phyloP scores from a whole-genome alignment of 306 rosid genomes.

The Trifolium pratense region DNA sequence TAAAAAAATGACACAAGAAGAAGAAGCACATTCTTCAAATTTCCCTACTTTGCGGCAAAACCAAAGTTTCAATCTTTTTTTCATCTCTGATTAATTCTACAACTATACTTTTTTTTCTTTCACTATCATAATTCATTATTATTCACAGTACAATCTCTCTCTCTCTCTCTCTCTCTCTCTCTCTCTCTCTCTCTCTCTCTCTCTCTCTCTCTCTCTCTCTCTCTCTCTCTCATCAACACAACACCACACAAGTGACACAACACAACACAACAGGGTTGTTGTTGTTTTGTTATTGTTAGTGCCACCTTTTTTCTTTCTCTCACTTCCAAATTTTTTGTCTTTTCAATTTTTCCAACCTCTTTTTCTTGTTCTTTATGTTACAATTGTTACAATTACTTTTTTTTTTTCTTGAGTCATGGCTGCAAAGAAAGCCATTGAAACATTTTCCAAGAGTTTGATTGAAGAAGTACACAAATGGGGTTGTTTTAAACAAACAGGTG shows the following conservation, averaged over 20 bases:
- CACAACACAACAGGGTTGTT: not conserved
- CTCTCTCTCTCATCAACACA: not conserved
- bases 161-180: constrained; percentile 1
- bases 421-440: constrained; percentile 63
- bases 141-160: not conserved
- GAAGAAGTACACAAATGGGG: constrained; percentile 89
- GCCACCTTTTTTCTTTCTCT: not conserved
- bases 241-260: too few species aligned
- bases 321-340: not conserved
- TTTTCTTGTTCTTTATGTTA: not conserved
- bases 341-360: not conserved
- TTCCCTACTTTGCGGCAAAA: not conserved
- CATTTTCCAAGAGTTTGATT: constrained; percentile 64
- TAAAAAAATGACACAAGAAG: not conserved
- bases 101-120: not conserved
- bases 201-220: not conserved
- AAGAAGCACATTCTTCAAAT: not conserved
- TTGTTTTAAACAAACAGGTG: constrained; percentile 80
- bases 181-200: not conserved
- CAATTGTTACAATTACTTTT: not conserved
- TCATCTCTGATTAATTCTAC: not conserved
- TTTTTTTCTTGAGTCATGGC: constrained; percentile 51
- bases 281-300: not conserved
- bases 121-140: constrained; percentile 11
- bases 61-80: constrained; percentile 12